phyloP scores from a whole-genome alignment of 2,329 filamentous ascomycete species.

The Incumbomyces lentus region DNA sequence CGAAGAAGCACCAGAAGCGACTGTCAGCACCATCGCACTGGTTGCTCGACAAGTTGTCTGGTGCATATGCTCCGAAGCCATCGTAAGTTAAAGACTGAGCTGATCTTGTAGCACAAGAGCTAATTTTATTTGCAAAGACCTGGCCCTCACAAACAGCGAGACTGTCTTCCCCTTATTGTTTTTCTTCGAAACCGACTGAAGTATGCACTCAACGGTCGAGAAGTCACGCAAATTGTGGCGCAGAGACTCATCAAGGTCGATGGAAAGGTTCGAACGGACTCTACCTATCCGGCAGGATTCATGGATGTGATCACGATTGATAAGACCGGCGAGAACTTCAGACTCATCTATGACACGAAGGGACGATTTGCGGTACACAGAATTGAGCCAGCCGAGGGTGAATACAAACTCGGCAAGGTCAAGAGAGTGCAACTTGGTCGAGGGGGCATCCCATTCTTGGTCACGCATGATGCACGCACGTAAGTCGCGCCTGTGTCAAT shows the following conservation, averaged over 20 bases:
- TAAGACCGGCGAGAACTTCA: conserved; percentile 99
- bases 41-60: conserved; percentile 99
- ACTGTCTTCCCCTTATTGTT: conserved; percentile 97
- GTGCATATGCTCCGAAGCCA: conserved; percentile 62
- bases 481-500: conserved; percentile 92
- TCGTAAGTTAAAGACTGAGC: conserved; percentile 30
- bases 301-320: conserved; percentile 99
- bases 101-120: background rate
- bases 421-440: conserved; percentile 99
- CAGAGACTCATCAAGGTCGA: conserved; percentile 99
- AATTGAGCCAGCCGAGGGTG: conserved; percentile 95
- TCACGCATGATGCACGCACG: conserved; percentile 99
- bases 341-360: conserved; percentile 99
- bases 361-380: conserved; percentile 99
- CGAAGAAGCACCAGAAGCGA: conserved; percentile 99
- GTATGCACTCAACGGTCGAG: conserved; percentile 98
- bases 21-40: conserved; percentile 98
- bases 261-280: conserved; percentile 97
- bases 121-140: conserved; percentile 25
- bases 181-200: conserved; percentile 91
- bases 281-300: conserved; percentile 94
- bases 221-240: conserved; percentile 97
- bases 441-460: conserved; percentile 99
- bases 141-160: conserved; percentile 87
- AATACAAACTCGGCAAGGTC: conserved; percentile 99